These are phyloP conservation scores for Suhomyces xylopsoci DNA, from an alignment of 805 yeast genomes.

Conservation along the genomic window DNA sequence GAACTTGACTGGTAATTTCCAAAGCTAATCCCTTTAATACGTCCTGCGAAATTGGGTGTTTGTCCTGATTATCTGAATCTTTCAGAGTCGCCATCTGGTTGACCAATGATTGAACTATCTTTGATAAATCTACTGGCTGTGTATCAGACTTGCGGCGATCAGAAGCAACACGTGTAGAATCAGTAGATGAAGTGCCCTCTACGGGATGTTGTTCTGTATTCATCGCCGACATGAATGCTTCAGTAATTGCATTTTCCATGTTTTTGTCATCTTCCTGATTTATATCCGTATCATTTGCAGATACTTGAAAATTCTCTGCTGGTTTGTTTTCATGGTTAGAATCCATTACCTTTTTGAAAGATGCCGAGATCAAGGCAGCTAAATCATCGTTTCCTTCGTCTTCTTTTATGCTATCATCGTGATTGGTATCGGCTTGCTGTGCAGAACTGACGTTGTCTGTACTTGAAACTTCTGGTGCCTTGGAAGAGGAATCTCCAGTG, in stretches of 20 bases:
- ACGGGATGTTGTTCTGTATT: neutral
- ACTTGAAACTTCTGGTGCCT: neutral
- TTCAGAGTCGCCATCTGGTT: conserved; percentile 16
- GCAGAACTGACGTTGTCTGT: neutral
- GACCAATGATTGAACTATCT: conserved; percentile 27
- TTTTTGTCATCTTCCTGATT: conserved; percentile 3
- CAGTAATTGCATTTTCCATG: conserved; percentile 28
- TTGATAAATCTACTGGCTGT: conserved; percentile 16
- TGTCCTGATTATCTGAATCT: conserved; percentile 5
- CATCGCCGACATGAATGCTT: conserved; percentile 26
- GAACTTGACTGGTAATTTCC: conserved; percentile 31
- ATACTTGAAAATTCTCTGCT: neutral
- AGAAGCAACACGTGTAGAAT: neutral
- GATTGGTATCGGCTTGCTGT: neutral
- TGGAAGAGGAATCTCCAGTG: neutral
- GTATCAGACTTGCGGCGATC: neutral
- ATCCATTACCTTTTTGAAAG: conserved; percentile 9
- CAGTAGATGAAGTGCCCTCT: neutral
- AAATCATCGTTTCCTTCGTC: conserved; percentile 4
- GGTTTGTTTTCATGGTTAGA: neutral
- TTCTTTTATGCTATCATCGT: neutral
- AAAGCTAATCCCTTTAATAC: conserved; percentile 27
- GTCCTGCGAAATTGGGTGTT: conserved; percentile 17
- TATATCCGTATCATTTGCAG: neutral
- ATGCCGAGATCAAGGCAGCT: conserved; percentile 10